These are phyloP conservation scores for Tricholoma matsutake DNA, from an alignment of 768 basidiomycete genomes.

Conservation along the genomic window DNA sequence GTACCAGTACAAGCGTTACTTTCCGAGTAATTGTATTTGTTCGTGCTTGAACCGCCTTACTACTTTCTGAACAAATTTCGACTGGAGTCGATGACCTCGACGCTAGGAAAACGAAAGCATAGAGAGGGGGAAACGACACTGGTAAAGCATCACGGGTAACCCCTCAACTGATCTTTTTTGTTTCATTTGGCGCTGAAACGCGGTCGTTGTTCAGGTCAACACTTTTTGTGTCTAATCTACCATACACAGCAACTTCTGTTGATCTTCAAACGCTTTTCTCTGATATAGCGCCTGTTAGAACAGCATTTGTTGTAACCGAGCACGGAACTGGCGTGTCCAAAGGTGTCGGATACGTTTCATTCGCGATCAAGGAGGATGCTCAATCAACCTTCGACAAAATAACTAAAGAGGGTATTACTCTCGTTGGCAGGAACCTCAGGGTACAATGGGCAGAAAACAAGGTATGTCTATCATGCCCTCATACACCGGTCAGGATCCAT, in stretches of 20 bases:
- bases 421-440: constrained; percentile 68
- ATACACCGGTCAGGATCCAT: neutral
- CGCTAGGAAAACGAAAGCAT: constrained; percentile 44
- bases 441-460: constrained; percentile 81
- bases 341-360: constrained; percentile 96
- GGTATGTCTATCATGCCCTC: constrained; percentile 36
- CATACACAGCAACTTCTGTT: constrained; percentile 85
- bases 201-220: constrained; percentile 54
- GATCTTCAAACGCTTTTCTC: constrained; percentile 94
- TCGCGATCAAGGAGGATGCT: constrained; percentile 87
- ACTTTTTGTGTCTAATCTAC: constrained; percentile 90
- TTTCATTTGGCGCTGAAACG: constrained; percentile 3
- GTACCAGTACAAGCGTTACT: too few relatives aligned
- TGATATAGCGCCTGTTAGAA: constrained; percentile 90
- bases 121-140: constrained; percentile 30
- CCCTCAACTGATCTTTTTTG: neutral
- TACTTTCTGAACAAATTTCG: constrained; percentile 21
- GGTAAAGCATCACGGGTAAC: constrained; percentile 31
- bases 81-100: constrained; percentile 15
- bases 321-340: constrained; percentile 75
- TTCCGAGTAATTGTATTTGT: too few relatives aligned
- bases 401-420: constrained; percentile 56
- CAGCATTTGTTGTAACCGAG: constrained; percentile 90
- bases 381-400: constrained; percentile 66
- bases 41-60: too few relatives aligned